These are phyloP conservation scores for Leishmania martiniquensis DNA, from an alignment of 208 protist genomes.

Conservation along the genomic window DNA sequence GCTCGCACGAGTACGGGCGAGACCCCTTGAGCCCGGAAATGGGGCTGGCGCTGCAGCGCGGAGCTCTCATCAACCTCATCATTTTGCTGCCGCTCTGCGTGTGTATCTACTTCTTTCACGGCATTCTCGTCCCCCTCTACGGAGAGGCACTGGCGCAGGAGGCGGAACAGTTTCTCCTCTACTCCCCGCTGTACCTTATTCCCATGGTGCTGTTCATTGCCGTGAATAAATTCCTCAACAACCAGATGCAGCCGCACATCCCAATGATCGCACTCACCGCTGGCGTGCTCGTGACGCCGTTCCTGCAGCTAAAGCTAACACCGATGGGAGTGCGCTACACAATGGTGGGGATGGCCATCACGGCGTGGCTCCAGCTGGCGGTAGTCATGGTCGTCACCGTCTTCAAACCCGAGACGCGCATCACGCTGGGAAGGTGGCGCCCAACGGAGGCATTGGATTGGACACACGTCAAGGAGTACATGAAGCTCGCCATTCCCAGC, in stretches of 20 bases:
- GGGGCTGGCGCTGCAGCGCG: constrained; percentile 78
- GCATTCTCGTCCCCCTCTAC: constrained; percentile 58
- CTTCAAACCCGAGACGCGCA: constrained; percentile 66
- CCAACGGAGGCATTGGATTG: constrained; percentile 65
- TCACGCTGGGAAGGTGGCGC: constrained; percentile 66
- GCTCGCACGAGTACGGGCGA: constrained; percentile 85
- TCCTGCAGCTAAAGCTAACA: constrained; percentile 71
- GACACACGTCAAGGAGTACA: constrained; percentile 75
- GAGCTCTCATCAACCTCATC: constrained; percentile 73
- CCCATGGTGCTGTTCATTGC: constrained; percentile 73
- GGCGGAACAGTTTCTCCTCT: constrained; percentile 73
- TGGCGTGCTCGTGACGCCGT: constrained; percentile 65
- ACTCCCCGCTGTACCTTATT: constrained; percentile 64
- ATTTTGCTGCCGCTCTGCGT: constrained; percentile 63
- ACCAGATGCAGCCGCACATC: constrained; percentile 84
- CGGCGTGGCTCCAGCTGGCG: constrained; percentile 74
- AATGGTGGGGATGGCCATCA: constrained; percentile 85
- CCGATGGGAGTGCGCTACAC: constrained; percentile 80
- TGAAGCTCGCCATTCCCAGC: constrained; percentile 80
- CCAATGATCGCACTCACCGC: constrained; percentile 81
- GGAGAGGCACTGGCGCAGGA: constrained; percentile 46
- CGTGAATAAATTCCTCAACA: constrained; percentile 87
- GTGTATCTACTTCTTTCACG: constrained; percentile 51
- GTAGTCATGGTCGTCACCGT: constrained; percentile 67
- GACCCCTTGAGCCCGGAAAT: constrained; percentile 70